These are phyloP conservation scores for Penicillium herquei DNA, from an alignment of 495 filamentous ascomycete species.

Conservation along the genomic window DNA sequence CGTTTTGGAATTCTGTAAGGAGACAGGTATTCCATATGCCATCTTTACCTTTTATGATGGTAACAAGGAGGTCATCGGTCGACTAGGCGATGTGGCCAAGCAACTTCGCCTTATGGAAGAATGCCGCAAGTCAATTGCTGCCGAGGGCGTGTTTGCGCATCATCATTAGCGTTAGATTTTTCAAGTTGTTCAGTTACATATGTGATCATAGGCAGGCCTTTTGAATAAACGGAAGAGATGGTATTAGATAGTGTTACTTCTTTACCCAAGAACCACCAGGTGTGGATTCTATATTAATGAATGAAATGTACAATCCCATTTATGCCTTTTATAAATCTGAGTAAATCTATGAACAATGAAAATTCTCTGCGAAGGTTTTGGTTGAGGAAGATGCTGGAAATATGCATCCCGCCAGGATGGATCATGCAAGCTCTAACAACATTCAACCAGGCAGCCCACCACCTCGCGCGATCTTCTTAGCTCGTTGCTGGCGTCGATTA, in stretches of 20 bases:
- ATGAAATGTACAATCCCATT: conserved; percentile 1
- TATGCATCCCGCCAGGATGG: no score
- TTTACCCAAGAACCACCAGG: not conserved
- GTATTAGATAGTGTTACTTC: not conserved
- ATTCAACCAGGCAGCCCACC: conserved; percentile 52
- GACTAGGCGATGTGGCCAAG: conserved; percentile 79
- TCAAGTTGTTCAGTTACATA: not conserved
- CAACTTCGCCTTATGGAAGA: conserved; percentile 85
- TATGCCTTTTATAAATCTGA: conserved; percentile 2
- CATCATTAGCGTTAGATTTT: conserved; percentile 10
- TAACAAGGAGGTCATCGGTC: conserved; percentile 82
- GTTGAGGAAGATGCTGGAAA: not conserved
- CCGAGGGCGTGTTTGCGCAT: conserved; percentile 39
- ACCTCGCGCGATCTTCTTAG: conserved; percentile 72
- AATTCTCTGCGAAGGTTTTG: not conserved
- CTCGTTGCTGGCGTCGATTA: conserved; percentile 70
- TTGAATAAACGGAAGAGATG: not conserved
- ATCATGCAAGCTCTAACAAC: not conserved
- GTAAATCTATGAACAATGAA: not conserved
- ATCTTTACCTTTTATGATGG: conserved; percentile 92
- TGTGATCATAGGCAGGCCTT: not conserved
- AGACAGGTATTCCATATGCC: conserved; percentile 91
- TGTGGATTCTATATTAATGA: conserved; percentile 14
- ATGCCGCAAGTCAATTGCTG: conserved; percentile 67
- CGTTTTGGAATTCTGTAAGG: conserved; percentile 84